Conservation (phyloP, 257 asterid genomes). For the Penstemon barbatus region DNA sequence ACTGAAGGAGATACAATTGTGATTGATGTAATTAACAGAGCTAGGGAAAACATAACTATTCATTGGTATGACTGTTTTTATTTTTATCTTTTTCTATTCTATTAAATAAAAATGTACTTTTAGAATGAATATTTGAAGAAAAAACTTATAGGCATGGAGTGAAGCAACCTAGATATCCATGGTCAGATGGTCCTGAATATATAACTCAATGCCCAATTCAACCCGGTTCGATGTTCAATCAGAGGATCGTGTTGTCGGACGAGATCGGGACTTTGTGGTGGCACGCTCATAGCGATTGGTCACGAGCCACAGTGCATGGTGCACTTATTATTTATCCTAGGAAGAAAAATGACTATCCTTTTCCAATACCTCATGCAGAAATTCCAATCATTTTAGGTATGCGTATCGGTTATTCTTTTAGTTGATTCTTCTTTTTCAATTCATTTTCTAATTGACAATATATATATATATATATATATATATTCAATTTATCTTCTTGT, state of each 20-base stretch:
- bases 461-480: not conserved
- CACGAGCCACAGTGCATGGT: conserved; percentile 53
- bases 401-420: no score
- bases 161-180: conserved; percentile 57
- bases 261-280: conserved; percentile 79
- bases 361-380: conserved; percentile 46
- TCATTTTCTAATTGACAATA: not conserved
- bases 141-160: conserved; percentile 61
- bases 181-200: conserved; percentile 68
- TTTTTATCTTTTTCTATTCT: no score
- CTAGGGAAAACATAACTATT: conserved; percentile 35
- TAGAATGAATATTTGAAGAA: no score
- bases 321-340: conserved; percentile 46
- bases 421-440: no score
- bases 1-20: conserved; percentile 36
- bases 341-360: conserved; percentile 36
- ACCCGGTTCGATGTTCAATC: conserved; percentile 49
- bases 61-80: conserved; percentile 36
- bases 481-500: no score
- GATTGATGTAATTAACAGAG: conserved; percentile 34
- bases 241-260: conserved; percentile 43
- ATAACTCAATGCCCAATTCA: conserved; percentile 64
- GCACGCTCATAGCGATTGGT: conserved; percentile 77
- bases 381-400: conserved; percentile 54
- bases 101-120: no score